Conservation (phyloP, 2,329 filamentous ascomycete species). For the Fusarium torulosum region DNA sequence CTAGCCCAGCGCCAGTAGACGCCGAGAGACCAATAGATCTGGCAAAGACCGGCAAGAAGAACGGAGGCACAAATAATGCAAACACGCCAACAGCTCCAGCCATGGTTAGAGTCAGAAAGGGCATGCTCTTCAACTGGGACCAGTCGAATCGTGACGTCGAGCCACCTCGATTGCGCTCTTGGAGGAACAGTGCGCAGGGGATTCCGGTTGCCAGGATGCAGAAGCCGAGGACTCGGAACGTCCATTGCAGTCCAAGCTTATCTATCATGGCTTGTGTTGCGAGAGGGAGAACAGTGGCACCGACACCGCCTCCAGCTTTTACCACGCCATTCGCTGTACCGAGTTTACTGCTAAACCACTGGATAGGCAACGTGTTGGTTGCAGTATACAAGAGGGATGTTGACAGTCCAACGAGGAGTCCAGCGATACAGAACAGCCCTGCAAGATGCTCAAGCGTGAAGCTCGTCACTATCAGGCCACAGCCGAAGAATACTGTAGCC, state of each 20-base stretch:
- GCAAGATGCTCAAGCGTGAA: neutral
- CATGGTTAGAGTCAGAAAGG: neutral
- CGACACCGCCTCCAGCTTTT: conserved; percentile 16
- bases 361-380: neutral
- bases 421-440: neutral
- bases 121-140: conserved; percentile 7
- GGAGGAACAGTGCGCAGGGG: neutral
- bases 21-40: neutral
- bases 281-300: neutral
- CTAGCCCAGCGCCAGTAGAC: neutral
- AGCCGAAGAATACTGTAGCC: neutral
- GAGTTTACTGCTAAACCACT: conserved; percentile 14
- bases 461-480: neutral
- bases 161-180: neutral
- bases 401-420: neutral
- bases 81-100: conserved; percentile 10
- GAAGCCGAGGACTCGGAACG: neutral
- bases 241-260: conserved; percentile 5
- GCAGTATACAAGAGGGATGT: neutral
- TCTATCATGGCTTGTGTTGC: neutral
- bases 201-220: neutral
- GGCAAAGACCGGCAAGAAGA: neutral
- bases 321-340: conserved; percentile 17
- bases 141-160: conserved; percentile 11
- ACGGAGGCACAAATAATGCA: conserved; percentile 1